Base-by-base conservation (phyloP, 1,139 yeast species). In the Saccharomyces hybrid region DNA sequence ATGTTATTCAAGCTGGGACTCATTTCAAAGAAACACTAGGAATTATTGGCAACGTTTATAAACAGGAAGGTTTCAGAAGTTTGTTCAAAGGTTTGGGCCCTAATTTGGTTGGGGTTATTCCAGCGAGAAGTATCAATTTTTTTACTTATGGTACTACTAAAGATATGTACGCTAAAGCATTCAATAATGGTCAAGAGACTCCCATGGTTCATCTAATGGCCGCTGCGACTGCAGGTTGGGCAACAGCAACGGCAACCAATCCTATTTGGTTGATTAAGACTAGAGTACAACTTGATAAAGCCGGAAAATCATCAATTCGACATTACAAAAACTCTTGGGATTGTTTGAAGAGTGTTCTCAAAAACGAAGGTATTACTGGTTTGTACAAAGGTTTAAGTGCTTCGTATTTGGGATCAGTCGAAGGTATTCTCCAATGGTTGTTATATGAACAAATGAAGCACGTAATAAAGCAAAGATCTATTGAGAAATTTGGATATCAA, bases 221-320 rank as follows among this genome's bases (percentile, higher is more conserved):
- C 0, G 99, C 98, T n/a, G 83, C 93, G 1, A 80, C 80, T 64
- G 99, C 99, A 0, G 99, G 99, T 2, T 77, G 93, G 68, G 95
- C 87, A 21, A 95, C 99, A 0, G 86, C 97, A 3, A 93, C 99
- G 0, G 96, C 95, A n/a, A 95, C 99, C 0, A 95, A 95, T 69
- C 99, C 99, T n/a, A 95, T 95, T 55, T 95, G 99, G 99, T 76
- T 95, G 60, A 86, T 95, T 57, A 95, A 95, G 71, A 95, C 99
- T 0, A 79, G 99, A 65, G 78, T 95, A 51, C 99, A 95, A 67
- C 78, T 95, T 56, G 99, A 93, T 70, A 87, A 84, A 68, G 70
- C 74, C 1, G 70, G 71, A 1, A 64, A 62, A 12, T 62, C 69
- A 0, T 38, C 44, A 19, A n/a, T 38, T 19, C 82, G 84, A 5